phyloP scores from a whole-genome alignment of 2,329 filamentous ascomycete species.

The Ilyonectria sp. region DNA sequence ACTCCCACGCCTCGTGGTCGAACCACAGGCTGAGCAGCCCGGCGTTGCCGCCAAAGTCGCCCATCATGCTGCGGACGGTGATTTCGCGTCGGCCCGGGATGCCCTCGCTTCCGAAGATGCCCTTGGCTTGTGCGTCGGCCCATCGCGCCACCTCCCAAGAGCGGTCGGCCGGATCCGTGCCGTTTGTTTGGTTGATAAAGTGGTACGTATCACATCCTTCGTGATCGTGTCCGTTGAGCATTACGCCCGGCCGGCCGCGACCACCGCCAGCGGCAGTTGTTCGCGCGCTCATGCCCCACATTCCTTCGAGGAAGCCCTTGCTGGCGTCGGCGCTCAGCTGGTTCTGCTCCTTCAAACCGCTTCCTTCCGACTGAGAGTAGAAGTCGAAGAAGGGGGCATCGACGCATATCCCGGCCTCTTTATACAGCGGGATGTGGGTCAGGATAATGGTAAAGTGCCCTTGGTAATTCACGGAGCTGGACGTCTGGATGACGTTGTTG shows the following conservation, averaged over 20 bases:
- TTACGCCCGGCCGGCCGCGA: constrained; percentile 79
- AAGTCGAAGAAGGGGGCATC: constrained; percentile 89
- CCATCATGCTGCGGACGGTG: constrained; percentile 99
- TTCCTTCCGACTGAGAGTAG: constrained; percentile 74
- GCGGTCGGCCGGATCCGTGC: constrained; percentile 56
- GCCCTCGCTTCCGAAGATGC: constrained; percentile 59
- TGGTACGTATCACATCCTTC: constrained; percentile 94
- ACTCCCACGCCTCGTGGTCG: constrained; percentile 79
- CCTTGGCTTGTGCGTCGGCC: constrained; percentile 58
- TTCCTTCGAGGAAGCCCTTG: constrained; percentile 83
- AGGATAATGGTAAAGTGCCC: constrained; percentile 86
- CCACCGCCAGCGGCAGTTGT: constrained; percentile 71
- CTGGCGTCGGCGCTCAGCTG: constrained; percentile 83
- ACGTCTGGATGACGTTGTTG: constrained; percentile 76
- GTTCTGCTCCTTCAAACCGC: constrained; percentile 90
- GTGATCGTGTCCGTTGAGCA: constrained; percentile 96
- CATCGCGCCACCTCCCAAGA: constrained; percentile 67
- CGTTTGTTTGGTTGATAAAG: constrained; percentile 77
- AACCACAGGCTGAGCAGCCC: constrained; percentile 93
- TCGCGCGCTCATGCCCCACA: constrained; percentile 83
- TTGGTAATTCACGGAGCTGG: constrained; percentile 71
- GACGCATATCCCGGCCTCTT: constrained; percentile 84
- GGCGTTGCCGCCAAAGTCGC: constrained; percentile 92
- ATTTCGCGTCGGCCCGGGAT: constrained; percentile 84
- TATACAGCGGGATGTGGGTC: constrained; percentile 93